Evolutionary conservation across 352 stramenopile genomes (phyloP).

Genomic region (Globisporangium echinulatum): DNA sequence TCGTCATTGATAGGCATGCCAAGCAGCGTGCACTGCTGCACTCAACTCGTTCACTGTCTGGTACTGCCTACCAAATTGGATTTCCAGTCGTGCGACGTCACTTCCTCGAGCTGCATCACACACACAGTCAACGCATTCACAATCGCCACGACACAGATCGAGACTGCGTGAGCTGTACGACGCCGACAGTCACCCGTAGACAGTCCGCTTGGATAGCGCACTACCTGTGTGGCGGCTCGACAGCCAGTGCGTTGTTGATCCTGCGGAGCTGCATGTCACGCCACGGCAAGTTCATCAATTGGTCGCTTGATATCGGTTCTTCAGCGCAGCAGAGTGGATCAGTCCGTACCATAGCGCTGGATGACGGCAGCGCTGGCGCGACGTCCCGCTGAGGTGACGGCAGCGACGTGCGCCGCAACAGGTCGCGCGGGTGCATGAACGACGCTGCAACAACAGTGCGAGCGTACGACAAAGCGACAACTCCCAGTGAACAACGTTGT

Average conservation of each 20-base stretch:
- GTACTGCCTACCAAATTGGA: no score
- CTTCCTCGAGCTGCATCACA: constrained; percentile 14
- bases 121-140: background rate
- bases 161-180: no score
- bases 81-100: background rate
- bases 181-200: background rate
- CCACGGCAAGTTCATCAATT: background rate
- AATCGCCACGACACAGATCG: background rate
- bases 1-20: no score
- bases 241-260: constrained; percentile 49
- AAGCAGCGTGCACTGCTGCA: no score
- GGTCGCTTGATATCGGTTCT: no score
- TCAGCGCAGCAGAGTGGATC: background rate
- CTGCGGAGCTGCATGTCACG: constrained; percentile 29
- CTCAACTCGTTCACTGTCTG: no score
- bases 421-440: constrained; percentile 27
- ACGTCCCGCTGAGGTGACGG: constrained; percentile 22
- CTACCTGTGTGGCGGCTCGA: constrained; percentile 21
- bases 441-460: constrained; percentile 6
- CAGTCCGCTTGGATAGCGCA: constrained; percentile 21
- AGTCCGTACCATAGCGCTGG: constrained; percentile 45
- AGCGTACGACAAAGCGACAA: no score
- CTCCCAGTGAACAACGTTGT: no score
- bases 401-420: constrained; percentile 38
- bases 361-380: constrained; percentile 30